Evolutionary conservation across 345 rosid genomes (phyloP).

Genomic region (Citropsis articulata): DNA sequence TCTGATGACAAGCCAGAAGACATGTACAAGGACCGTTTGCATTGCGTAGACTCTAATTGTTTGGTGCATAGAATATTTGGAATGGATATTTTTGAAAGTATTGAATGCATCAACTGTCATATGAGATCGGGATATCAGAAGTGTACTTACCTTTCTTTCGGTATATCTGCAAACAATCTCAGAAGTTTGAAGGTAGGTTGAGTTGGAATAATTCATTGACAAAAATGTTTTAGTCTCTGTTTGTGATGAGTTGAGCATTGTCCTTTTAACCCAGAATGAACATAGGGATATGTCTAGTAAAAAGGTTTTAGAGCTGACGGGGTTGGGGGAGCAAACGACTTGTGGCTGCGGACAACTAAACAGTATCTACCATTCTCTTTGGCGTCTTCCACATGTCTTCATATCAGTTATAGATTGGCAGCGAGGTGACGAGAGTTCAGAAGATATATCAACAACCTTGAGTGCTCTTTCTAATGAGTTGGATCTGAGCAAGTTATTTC

Average conservation of each 20-base stretch:
- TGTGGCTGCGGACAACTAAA: background rate
- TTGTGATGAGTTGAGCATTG: background rate
- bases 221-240: background rate
- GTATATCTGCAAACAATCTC: background rate
- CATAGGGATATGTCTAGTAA: background rate
- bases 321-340: background rate
- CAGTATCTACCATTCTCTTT: background rate
- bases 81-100: background rate
- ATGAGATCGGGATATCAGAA: background rate
- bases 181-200: background rate
- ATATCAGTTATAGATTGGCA: background rate
- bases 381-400: background rate
- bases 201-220: background rate
- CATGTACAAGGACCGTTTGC: background rate
- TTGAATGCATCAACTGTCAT: background rate
- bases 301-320: background rate
- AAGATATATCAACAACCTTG: background rate
- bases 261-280: background rate
- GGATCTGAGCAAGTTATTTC: background rate
- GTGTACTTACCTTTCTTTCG: background rate
- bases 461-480: background rate
- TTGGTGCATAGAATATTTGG: slow-evolving; percentile 5
- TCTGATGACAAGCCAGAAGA: background rate
- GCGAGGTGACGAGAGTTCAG: background rate
- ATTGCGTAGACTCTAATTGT: background rate